Conservation (phyloP, 2,329 filamentous ascomycete species). For the Trichoderma simmonsii region DNA sequence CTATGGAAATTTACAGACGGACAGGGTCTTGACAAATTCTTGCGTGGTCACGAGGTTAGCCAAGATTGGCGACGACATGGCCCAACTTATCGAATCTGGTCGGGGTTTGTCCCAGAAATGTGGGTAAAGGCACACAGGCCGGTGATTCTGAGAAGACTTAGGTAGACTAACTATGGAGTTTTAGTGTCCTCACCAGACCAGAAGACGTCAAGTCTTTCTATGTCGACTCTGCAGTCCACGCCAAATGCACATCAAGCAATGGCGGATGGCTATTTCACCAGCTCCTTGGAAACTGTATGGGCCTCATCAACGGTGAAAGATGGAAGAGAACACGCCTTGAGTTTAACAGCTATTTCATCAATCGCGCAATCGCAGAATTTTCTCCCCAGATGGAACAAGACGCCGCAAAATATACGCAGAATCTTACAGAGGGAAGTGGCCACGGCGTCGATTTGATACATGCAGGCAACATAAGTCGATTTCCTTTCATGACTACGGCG, state of each 20-base stretch:
- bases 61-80: background rate
- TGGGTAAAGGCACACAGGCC: background rate
- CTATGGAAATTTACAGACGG: background rate
- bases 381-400: too few relatives aligned
- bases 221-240: background rate
- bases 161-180: background rate
- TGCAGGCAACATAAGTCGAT: background rate
- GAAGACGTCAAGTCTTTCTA: background rate
- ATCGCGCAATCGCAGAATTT: background rate
- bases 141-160: background rate
- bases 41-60: background rate
- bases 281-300: background rate
- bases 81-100: background rate
- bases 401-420: too few relatives aligned
- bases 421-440: background rate
- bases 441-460: background rate
- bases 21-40: background rate
- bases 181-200: background rate
- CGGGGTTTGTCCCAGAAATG: background rate
- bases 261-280: background rate
- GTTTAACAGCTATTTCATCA: background rate
- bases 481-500: background rate
- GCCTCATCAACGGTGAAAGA: background rate
- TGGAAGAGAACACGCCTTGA: background rate
- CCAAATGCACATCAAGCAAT: background rate